A percentile compares a stretch with the other conserved stretches of the same genome.
Conservation (phyloP, 805 yeast species). For the Barnettozyma salicaria region DNA sequence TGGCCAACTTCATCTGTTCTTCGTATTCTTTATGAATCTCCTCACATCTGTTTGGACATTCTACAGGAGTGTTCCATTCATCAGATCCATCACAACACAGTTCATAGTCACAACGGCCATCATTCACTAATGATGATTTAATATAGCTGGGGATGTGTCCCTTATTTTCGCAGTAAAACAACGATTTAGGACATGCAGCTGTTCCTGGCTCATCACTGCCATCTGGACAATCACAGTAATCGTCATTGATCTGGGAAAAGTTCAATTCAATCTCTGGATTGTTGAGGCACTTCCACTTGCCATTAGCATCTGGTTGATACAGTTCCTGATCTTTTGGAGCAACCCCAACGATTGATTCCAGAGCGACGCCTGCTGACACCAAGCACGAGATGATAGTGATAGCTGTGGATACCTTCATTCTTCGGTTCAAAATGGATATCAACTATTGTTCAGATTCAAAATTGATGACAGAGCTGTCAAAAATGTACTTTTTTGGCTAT, state of each 20-base stretch:
- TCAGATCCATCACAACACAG: conserved; percentile 94
- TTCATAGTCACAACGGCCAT: conserved; percentile 88
- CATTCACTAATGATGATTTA: conserved; percentile 66
- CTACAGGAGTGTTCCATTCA: conserved; percentile 39
- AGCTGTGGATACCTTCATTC: conserved; percentile 5
- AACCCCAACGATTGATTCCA: conserved; percentile 15
- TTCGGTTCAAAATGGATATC: too few relatives aligned
- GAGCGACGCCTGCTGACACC: conserved; percentile 1
- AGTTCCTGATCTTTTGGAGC: conserved; percentile 28
- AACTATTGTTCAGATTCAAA: too few relatives aligned
- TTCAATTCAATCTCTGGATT: conserved; percentile 61
- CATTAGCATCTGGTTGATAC: conserved; percentile 47
- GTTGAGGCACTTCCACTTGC: conserved; percentile 63
- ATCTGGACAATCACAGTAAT: conserved; percentile 94
- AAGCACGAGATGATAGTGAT: conserved; percentile 2
- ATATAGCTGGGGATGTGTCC: conserved; percentile 62
- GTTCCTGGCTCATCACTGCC: conserved; percentile 98
- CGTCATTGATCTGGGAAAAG: conserved; percentile 69
- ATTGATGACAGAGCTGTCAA: too few relatives aligned
- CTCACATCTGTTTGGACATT: conserved; percentile 26
- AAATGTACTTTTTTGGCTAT: too few relatives aligned
- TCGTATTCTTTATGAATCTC: conserved; percentile 24
- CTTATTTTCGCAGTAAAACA: conserved; percentile 70
- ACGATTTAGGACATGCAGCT: conserved; percentile 55
- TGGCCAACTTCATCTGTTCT: conserved; percentile 3